Evolutionary conservation across 2,329 filamentous ascomycete species (phyloP), one percentile per base, ranked within the genome.

Genomic region (Fusarium multiceps): DNA sequence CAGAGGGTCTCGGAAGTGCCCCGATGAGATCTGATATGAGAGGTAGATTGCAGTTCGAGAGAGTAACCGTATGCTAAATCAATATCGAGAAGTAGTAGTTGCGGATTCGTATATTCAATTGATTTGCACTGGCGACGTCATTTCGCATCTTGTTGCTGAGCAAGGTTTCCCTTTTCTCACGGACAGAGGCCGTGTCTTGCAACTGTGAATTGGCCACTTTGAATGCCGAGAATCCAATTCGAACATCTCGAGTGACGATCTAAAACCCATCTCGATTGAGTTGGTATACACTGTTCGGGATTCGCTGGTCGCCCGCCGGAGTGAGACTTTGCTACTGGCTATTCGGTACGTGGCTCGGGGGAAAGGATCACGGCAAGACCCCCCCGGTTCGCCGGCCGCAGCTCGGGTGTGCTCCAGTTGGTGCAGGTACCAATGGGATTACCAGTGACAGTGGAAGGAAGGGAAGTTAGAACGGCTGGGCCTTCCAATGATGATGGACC

Each of bases 301-400:
- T 63, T 45, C 28, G 45, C 27, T 55, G 53, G 62, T 41, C 16
- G 50, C 55, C 48, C 59, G 53, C 48, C 59, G 56, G 66, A 64
- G 57, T 64, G 49, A 20, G 34, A 42, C 18, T 42, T 42, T 45
- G 27, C 55, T 63, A 63, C 57, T 67, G 66, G 57, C 59, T 74
- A 60, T 71, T 75, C 72, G 72, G 72, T 69, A 74, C 54, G 46
- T 70, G 64, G 70, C 62, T 75, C 74, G 74, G 74, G 73, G 74
- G 72, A 75, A 75, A 74, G 74, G 74, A 75, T 74, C 73, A 72
- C 67, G 66, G 68, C 63, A 64, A 69, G 58, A 61, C 47, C 68
- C 72, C 73, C 73, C 73, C 73, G 73, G 73, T 75, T 75, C 73
- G 60, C 73, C 73, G 73, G 73, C 63, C 64, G 64, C 68, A 62